Conservation (phyloP, 192 early-diverging fungal species). For the Backusella parvicylindrica region DNA sequence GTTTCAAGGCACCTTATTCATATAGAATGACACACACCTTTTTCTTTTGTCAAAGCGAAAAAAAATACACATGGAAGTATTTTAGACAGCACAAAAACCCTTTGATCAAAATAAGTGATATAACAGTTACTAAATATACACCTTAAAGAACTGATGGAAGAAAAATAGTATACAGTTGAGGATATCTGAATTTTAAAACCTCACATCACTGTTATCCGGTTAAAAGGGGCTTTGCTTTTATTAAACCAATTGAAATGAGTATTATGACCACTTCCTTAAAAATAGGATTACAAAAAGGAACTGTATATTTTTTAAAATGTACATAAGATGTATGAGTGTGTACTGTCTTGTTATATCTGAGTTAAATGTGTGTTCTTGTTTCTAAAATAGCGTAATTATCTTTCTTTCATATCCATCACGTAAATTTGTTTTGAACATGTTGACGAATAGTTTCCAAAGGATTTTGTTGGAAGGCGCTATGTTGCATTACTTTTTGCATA, state of each 20-base stretch:
- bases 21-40: background rate
- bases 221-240: background rate
- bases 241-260: background rate
- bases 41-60: background rate
- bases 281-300: too few relatives aligned
- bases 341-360: too few relatives aligned
- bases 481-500: constrained; percentile 67
- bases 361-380: background rate
- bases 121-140: background rate
- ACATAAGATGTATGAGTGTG: too few relatives aligned
- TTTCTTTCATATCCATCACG: background rate
- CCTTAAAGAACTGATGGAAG: background rate
- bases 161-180: background rate
- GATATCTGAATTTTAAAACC: background rate
- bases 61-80: background rate
- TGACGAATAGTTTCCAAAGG: constrained; percentile 69
- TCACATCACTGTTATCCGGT: background rate
- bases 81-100: background rate
- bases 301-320: too few relatives aligned
- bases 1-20: too few relatives aligned
- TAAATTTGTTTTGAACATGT: constrained; percentile 67
- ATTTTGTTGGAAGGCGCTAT: constrained; percentile 68
- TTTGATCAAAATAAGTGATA: background rate
- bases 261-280: background rate
- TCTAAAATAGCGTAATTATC: background rate